Evolutionary conservation across 2,329 filamentous ascomycete genomes (phyloP).

Genomic region (Arthrobotrys megalospora): DNA sequence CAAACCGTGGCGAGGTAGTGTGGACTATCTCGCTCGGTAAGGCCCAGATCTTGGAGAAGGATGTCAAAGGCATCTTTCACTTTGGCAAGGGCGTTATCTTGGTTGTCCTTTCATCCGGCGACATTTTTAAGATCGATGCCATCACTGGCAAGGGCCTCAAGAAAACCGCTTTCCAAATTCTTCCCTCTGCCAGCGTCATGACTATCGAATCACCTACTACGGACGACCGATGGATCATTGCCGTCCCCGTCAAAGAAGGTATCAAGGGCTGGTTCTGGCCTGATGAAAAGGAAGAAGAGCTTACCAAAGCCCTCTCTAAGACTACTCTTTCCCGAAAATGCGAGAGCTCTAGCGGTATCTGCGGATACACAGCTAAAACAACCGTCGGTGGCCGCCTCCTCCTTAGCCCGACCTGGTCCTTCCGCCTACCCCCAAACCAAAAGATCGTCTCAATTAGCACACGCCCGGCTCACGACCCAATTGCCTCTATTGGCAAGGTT

Average conservation of each 20-base stretch:
- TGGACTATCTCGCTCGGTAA: constrained; percentile 77
- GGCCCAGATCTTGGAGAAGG: constrained; percentile 73
- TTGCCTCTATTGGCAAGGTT: constrained; percentile 95
- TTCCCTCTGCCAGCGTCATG: constrained; percentile 50
- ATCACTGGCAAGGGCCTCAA: constrained; percentile 68
- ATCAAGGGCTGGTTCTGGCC: constrained; percentile 58
- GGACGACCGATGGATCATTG: constrained; percentile 62
- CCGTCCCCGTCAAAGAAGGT: constrained; percentile 58
- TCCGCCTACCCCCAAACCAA: constrained; percentile 77
- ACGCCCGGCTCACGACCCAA: constrained; percentile 82
- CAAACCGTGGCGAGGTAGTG: constrained; percentile 79
- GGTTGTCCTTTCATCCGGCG: constrained; percentile 75
- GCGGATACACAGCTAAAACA: constrained; percentile 49
- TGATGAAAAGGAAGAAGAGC: constrained; percentile 62
- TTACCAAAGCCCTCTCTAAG: constrained; percentile 65
- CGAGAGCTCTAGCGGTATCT: constrained; percentile 39
- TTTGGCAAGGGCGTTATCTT: constrained; percentile 75
- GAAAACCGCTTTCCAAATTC: constrained; percentile 57
- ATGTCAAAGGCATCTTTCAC: constrained; percentile 76
- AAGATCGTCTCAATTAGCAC: constrained; percentile 78
- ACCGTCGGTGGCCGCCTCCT: constrained; percentile 66
- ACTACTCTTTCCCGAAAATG: constrained; percentile 46
- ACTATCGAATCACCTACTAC: constrained; percentile 38
- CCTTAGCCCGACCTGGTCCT: constrained; percentile 77
- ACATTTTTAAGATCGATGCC: constrained; percentile 72